Base-by-base conservation (phyloP, 2,329 filamentous ascomycete genomes). In the Knoxdaviesia proteae region DNA sequence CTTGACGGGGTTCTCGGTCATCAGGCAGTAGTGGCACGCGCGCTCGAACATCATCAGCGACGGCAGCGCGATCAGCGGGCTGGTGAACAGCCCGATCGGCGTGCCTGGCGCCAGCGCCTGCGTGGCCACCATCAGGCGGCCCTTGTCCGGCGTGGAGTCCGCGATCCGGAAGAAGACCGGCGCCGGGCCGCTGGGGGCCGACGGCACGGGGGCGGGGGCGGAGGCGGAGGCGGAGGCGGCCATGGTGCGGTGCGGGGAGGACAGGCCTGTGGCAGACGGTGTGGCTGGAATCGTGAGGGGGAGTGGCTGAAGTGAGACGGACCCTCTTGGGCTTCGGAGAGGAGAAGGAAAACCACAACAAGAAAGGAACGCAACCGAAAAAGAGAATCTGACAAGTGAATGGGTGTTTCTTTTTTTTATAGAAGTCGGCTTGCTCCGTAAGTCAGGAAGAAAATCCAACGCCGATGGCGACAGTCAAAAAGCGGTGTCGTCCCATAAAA, bases 1-100 rank as follows among this genome's bases (percentile, higher is more conserved):
- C 30, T 53, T 53, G 11, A 48, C 41, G 38, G 38, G 6, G 37
- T 51, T 52, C 38, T 50, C 49, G 32, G 49, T 42, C 35, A 48
- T 49, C 32, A 72, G 59, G 54, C 70, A 74, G 57, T 64, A 56
- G 47, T 62, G 62, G 59, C 71, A 76, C 33, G 63, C 59, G 10
- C 52, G 49, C 4, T 50, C 41, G 44, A 66, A 58, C 46, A 60
- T 58, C 5, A 59, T 53, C 35, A 59, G 58, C 36, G 63, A 59
- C 4, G 71, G 66, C 30, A 73, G 57, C 11, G 67, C 64, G 39
- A 73, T 52, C 36, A 63, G 56, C 5, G 63, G 61, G 10, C 55
- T 56, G 31, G 50, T 45, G 51, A 74, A 69, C 36, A 54, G 51
- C 45, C 61, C 60, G 48, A 75, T 64, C 44, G 57, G 49, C 32